These are phyloP conservation scores for Rhizomucor miehei DNA, from an alignment of 371 early-diverging fungal genomes.

Conservation along the genomic window DNA sequence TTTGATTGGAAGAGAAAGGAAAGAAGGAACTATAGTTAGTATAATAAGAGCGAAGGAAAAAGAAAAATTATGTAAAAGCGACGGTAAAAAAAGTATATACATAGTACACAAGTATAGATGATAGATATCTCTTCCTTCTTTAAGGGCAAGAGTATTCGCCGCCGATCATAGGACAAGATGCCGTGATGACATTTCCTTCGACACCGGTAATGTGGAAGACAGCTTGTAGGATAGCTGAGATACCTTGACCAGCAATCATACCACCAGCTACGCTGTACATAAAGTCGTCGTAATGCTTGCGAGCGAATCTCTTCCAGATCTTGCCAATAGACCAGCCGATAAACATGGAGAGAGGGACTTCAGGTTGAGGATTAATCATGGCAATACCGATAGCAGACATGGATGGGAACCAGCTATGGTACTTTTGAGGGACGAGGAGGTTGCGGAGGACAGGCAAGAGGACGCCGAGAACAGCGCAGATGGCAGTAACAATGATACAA, in stretches of 20 bases:
- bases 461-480: constrained; percentile 48
- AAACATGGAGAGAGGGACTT: constrained; percentile 59
- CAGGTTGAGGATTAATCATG: constrained; percentile 61
- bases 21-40: no score
- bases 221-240: constrained; percentile 64
- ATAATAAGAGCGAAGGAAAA: no score
- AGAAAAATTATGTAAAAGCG: not conserved
- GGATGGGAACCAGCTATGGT: constrained; percentile 57
- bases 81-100: not conserved
- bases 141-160: no score
- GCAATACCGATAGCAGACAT: constrained; percentile 69
- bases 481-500: constrained; percentile 47
- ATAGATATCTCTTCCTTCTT: no score
- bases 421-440: constrained; percentile 52
- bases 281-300: constrained; percentile 39
- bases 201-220: constrained; percentile 47
- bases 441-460: constrained; percentile 47
- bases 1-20: not conserved
- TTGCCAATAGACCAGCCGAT: constrained; percentile 53
- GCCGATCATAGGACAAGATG: constrained; percentile 20
- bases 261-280: constrained; percentile 69
- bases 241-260: constrained; percentile 75
- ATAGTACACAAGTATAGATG: no score
- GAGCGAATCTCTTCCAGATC: constrained; percentile 51
- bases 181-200: constrained; percentile 12